phyloP scores from a whole-genome alignment of 2,329 filamentous ascomycete genomes.

The Pseudogymnoascus sp. region DNA sequence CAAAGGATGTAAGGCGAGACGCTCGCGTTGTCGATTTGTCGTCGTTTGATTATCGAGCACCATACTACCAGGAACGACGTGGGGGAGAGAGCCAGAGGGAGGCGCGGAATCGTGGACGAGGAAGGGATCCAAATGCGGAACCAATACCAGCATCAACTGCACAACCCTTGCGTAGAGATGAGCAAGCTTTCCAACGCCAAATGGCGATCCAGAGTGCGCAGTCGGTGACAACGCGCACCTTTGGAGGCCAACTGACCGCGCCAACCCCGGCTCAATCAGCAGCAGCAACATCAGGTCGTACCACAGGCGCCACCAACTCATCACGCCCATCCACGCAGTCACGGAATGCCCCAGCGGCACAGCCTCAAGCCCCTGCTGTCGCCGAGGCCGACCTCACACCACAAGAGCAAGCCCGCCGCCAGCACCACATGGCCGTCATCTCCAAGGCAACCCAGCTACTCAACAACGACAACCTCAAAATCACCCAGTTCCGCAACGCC shows the following conservation, averaged over 20 bases:
- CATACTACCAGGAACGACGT: constrained; percentile 54
- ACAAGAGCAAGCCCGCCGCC: constrained; percentile 70
- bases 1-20: constrained; percentile 77
- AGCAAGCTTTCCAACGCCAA: constrained; percentile 85
- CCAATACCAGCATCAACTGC: constrained; percentile 67
- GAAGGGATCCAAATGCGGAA: constrained; percentile 82
- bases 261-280: constrained; percentile 36
- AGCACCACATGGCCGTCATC: constrained; percentile 76
- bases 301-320: neutral
- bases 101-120: constrained; percentile 47
- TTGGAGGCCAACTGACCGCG: constrained; percentile 72
- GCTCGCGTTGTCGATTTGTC: constrained; percentile 81
- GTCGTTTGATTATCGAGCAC: constrained; percentile 68
- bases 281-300: constrained; percentile 7
- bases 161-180: constrained; percentile 74
- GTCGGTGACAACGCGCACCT: constrained; percentile 68
- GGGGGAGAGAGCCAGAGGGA: constrained; percentile 39
- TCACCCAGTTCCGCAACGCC: constrained; percentile 67
- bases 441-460: constrained; percentile 78
- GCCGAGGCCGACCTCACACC: constrained; percentile 50
- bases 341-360: constrained; percentile 9
- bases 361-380: constrained; percentile 40
- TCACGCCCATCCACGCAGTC: neutral
- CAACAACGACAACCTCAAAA: constrained; percentile 65
- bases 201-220: constrained; percentile 86